Evolutionary conservation across 2,329 filamentous ascomycete genomes (phyloP).

Genomic region (Ambrosiella beaveri): DNA sequence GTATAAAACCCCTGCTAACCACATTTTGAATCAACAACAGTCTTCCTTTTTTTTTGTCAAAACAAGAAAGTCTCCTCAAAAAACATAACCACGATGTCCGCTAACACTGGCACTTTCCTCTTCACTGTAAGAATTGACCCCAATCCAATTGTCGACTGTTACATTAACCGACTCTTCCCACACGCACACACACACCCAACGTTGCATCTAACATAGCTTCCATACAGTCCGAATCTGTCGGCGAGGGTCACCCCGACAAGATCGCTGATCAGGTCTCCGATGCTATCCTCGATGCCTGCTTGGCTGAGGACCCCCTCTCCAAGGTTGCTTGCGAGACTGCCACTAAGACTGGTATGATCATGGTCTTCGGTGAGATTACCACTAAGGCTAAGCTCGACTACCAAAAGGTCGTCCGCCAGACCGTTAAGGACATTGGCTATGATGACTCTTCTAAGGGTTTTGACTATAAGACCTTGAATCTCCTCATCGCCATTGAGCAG

Average conservation of each 20-base stretch:
- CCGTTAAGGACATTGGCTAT: constrained; percentile 98
- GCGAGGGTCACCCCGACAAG: constrained; percentile 88
- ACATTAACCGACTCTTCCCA: neutral
- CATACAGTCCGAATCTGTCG: constrained; percentile 64
- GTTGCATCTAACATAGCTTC: neutral
- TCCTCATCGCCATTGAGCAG: constrained; percentile 97
- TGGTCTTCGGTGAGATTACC: constrained; percentile 98
- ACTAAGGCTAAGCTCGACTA: constrained; percentile 93
- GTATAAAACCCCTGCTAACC: neutral
- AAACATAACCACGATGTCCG: constrained; percentile 36
- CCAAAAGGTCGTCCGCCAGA: constrained; percentile 86
- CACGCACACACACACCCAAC: neutral
- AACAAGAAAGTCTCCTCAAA: neutral
- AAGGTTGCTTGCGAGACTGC: constrained; percentile 99
- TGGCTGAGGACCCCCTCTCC: constrained; percentile 85
- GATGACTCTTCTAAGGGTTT: constrained; percentile 95
- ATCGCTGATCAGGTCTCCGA: constrained; percentile 98
- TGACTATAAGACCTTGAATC: constrained; percentile 99
- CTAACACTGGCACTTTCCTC: constrained; percentile 54
- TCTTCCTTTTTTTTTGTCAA: neutral
- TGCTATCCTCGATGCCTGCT: constrained; percentile 94
- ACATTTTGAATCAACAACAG: neutral
- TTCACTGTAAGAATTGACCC: constrained; percentile 47
- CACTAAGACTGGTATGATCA: constrained; percentile 99
- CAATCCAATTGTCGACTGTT: constrained; percentile 13